These are phyloP conservation scores for Cadophora sp. DNA, from an alignment of 2,329 filamentous ascomycete species.

Conservation along the genomic window DNA sequence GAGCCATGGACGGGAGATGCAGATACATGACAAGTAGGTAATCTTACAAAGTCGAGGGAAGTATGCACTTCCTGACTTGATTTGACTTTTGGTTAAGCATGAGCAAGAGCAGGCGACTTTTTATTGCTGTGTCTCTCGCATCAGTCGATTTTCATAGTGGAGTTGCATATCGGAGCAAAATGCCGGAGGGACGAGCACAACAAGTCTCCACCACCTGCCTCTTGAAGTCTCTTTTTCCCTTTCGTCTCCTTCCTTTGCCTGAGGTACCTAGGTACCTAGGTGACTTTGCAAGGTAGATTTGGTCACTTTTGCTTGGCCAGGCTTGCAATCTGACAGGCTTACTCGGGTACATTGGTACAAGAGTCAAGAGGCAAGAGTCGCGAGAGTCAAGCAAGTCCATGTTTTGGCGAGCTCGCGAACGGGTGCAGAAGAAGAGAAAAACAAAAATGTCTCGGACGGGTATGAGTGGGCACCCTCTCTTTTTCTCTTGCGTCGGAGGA, in stretches of 20 bases:
- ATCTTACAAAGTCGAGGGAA: not conserved
- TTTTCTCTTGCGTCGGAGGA: not conserved
- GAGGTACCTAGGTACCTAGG: not conserved
- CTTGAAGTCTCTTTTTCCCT: not conserved
- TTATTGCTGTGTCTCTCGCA: not conserved
- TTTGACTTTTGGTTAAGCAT: too few species aligned
- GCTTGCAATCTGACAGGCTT: too few species aligned
- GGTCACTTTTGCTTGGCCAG: too few species aligned
- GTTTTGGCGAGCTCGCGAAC: not conserved
- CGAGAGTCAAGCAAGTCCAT: not conserved
- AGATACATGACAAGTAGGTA: not conserved
- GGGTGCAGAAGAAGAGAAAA: not conserved
- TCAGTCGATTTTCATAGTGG: not conserved
- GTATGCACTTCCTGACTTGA: not conserved
- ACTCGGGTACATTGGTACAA: too few species aligned
- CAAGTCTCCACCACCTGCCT: not conserved
- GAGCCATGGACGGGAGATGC: not conserved
- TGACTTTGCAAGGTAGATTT: too few species aligned
- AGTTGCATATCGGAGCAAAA: not conserved
- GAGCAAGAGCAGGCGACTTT: not conserved
- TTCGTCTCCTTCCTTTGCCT: not conserved
- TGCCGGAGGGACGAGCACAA: conserved; percentile 18
- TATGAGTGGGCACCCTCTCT: conserved; percentile 3
- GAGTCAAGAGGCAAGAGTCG: not conserved
- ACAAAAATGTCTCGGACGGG: conserved; percentile 11